A percentile compares a stretch with the other conserved stretches of the same genome.
phyloP scores from a whole-genome alignment of 805 yeast species.

The Pichia exigua region DNA sequence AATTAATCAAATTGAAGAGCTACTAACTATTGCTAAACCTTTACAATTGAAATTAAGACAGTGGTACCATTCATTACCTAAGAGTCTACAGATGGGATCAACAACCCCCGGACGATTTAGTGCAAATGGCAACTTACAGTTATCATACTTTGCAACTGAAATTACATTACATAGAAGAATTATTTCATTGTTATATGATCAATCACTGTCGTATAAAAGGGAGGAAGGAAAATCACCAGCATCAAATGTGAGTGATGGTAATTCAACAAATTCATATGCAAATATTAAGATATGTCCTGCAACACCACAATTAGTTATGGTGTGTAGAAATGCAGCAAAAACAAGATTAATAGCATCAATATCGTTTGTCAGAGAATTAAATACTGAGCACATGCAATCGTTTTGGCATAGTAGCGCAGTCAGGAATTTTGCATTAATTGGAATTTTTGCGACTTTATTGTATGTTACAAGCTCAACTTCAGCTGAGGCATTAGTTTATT shows the following conservation, averaged over 20 bases:
- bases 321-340: constrained; percentile 80
- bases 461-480: constrained; percentile 55
- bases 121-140: constrained; percentile 69
- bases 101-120: constrained; percentile 55
- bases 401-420: constrained; percentile 87
- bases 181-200: constrained; percentile 42
- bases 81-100: constrained; percentile 53
- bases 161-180: constrained; percentile 77
- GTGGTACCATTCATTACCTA: constrained; percentile 72
- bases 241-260: neutral
- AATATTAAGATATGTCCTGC: constrained; percentile 14
- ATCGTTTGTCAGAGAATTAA: constrained; percentile 67
- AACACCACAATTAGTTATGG: constrained; percentile 49
- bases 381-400: constrained; percentile 75
- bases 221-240: neutral
- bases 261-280: neutral
- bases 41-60: constrained; percentile 60
- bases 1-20: constrained; percentile 53
- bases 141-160: constrained; percentile 86
- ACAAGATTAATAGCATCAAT: constrained; percentile 76
- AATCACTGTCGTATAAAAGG: constrained; percentile 6
- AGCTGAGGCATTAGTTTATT: constrained; percentile 58
- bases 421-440: constrained; percentile 71
- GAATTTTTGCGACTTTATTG: constrained; percentile 78
- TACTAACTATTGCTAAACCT: constrained; percentile 74